A percentile compares a stretch with the other conserved stretches of the same genome.
Evolutionary conservation across 176 grass and related monocot genomes (phyloP).

Genomic region (Alloteropsis semialata): DNA sequence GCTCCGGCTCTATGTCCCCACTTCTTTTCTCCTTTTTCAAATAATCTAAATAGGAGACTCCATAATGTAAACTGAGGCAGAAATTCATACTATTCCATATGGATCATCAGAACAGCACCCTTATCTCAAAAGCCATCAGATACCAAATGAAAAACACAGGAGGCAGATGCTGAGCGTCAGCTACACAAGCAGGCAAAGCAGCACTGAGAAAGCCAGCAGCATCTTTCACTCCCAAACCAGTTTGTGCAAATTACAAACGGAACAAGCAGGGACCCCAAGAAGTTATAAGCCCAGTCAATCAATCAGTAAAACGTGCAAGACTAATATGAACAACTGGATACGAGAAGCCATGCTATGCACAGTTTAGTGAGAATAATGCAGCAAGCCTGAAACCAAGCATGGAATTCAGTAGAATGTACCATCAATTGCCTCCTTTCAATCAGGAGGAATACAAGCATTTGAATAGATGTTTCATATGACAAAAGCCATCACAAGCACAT

Average conservation of each 20-base stretch:
- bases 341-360: not conserved
- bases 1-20: too few relatives aligned
- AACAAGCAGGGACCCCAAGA: not conserved
- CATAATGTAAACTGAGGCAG: too few relatives aligned
- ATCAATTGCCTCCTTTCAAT: not conserved
- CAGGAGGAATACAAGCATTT: not conserved
- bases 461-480: not conserved
- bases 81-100: too few relatives aligned
- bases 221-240: not conserved
- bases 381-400: not conserved
- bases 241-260: not conserved
- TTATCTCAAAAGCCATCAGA: too few relatives aligned
- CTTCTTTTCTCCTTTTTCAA: too few relatives aligned
- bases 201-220: not conserved
- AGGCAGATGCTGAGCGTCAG: not conserved
- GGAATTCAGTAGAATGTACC: not conserved
- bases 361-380: not conserved
- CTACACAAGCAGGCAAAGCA: not conserved
- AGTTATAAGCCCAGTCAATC: not conserved
- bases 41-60: too few relatives aligned
- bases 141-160: not conserved
- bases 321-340: not conserved
- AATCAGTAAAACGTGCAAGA: not conserved
- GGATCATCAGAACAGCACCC: too few relatives aligned
- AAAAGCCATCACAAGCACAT: constrained; percentile 1